phyloP scores from a whole-genome alignment of 1,284 basidiomycete genomes.

The Irpex sp. region DNA sequence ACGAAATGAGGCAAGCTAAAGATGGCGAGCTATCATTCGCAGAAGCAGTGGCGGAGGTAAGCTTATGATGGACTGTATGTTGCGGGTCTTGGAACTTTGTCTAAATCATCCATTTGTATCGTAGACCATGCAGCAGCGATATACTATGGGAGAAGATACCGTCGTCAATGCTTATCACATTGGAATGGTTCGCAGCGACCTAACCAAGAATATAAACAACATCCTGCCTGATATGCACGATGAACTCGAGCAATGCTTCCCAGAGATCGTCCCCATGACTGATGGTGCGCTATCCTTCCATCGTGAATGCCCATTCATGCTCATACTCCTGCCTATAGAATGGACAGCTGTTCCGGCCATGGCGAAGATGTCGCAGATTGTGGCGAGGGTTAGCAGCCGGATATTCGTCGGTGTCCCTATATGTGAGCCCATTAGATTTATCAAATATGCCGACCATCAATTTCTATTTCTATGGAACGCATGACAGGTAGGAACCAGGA shows the following conservation, averaged over 20 bases:
- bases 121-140: constrained; percentile 8
- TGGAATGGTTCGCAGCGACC: constrained; percentile 17
- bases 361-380: constrained; percentile 18
- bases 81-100: background rate
- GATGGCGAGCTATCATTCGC: constrained; percentile 31
- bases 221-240: constrained; percentile 27
- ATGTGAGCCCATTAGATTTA: constrained; percentile 17
- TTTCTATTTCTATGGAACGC: background rate
- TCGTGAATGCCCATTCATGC: background rate
- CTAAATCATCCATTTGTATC: background rate
- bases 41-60: constrained; percentile 25
- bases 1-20: constrained; percentile 31
- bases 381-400: constrained; percentile 23
- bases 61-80: background rate
- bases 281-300: constrained; percentile 12
- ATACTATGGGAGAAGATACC: constrained; percentile 25
- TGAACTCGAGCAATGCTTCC: constrained; percentile 29
- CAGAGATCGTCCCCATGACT: constrained; percentile 22
- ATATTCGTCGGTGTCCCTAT: constrained; percentile 24
- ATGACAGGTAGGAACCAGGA: constrained; percentile 31
- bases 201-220: constrained; percentile 28
- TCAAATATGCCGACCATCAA: too few relatives aligned
- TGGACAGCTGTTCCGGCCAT: constrained; percentile 18
- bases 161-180: constrained; percentile 26
- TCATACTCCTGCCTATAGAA: constrained; percentile 10